A percentile compares a stretch with the other conserved stretches of the same genome.
Evolutionary conservation across 768 basidiomycete genomes (phyloP).

Genomic region (Suillus bovinus): DNA sequence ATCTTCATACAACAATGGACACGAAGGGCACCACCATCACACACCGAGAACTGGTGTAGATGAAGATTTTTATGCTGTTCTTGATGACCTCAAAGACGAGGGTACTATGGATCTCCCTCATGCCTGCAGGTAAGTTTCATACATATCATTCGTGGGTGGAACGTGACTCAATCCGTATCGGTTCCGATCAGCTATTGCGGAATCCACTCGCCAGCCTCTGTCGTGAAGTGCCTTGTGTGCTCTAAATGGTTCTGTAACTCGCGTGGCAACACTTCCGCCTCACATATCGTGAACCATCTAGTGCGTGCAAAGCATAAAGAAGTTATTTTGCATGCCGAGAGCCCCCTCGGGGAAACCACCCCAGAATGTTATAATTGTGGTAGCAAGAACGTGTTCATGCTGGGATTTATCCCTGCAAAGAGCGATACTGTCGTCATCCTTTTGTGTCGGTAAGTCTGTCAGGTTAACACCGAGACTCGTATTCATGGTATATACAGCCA

Average conservation of each 20-base stretch:
- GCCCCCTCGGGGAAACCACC: constrained; percentile 93
- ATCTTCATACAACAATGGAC: constrained; percentile 37
- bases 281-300: constrained; percentile 98
- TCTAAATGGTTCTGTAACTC: constrained; percentile 99
- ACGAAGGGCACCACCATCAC: constrained; percentile 30
- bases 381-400: constrained; percentile 99
- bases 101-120: constrained; percentile 81
- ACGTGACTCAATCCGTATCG: constrained; percentile 9
- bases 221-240: constrained; percentile 92
- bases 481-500: constrained; percentile 54
- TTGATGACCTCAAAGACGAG: constrained; percentile 89
- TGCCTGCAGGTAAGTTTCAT: constrained; percentile 81
- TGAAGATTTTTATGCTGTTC: constrained; percentile 87
- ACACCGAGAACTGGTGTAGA: constrained; percentile 45
- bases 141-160: constrained; percentile 6
- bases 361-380: constrained; percentile 99
- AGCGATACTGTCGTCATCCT: constrained; percentile 98
- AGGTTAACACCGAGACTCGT: neutral
- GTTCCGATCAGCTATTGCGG: constrained; percentile 80
- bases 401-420: constrained; percentile 99
- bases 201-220: constrained; percentile 95
- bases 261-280: constrained; percentile 95
- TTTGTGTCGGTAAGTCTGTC: constrained; percentile 78
- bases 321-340: constrained; percentile 93
- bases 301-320: constrained; percentile 99